Conservation (phyloP, 1,284 basidiomycete species). For the Exsudoporus floridanus region DNA sequence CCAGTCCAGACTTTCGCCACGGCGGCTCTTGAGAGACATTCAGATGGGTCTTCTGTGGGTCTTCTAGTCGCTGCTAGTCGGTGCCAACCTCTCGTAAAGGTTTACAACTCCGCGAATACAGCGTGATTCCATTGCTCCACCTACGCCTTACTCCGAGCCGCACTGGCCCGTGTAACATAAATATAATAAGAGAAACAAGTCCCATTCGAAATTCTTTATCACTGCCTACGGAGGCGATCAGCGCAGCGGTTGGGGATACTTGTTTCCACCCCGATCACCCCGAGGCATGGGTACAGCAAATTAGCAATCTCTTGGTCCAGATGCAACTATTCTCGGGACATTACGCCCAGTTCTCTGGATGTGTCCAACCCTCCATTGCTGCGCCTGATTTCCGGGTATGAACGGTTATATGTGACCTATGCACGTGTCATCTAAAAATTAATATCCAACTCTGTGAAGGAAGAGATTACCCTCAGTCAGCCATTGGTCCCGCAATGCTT, state of each 20-base stretch:
- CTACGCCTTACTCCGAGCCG: constrained; percentile 1
- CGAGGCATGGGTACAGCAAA: constrained; percentile 7
- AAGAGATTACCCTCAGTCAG: constrained; percentile 1
- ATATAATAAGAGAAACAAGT: constrained; percentile 5
- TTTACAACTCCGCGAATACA: constrained; percentile 35
- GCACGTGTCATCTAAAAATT: constrained; percentile 20
- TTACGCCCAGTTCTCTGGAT: constrained; percentile 6
- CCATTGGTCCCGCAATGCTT: constrained; percentile 7
- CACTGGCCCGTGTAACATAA: constrained; percentile 18
- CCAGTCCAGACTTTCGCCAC: constrained; percentile 11
- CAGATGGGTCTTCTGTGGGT: background rate
- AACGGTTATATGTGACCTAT: constrained; percentile 8
- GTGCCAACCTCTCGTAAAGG: background rate
- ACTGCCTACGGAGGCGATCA: constrained; percentile 1
- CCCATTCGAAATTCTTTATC: constrained; percentile 1
- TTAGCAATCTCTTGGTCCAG: background rate
- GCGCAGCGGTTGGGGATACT: constrained; percentile 2
- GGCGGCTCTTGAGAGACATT: constrained; percentile 11
- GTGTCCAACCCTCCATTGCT: constrained; percentile 5
- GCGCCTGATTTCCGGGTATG: constrained; percentile 27
- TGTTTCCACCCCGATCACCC: constrained; percentile 19
- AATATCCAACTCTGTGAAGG: constrained; percentile 22
- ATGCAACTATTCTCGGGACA: constrained; percentile 1
- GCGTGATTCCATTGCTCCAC: constrained; percentile 23
- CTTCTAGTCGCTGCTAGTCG: background rate